Evolutionary conservation across 148 eudicot genomes (phyloP).

Genomic region (Vaccinium darrowii): DNA sequence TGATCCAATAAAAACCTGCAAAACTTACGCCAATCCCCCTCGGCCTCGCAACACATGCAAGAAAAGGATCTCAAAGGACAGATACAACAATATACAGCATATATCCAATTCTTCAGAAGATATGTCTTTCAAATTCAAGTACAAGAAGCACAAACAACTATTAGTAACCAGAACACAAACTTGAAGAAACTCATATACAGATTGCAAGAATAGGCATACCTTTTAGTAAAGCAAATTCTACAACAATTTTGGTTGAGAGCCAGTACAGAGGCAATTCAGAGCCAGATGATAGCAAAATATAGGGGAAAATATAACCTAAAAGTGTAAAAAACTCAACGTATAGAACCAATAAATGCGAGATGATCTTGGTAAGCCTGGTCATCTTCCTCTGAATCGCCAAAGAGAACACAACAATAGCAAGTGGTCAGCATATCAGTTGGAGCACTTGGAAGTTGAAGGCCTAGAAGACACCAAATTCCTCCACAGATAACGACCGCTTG

Average conservation of each 20-base stretch:
- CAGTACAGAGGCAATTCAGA: not conserved
- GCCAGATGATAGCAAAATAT: not conserved
- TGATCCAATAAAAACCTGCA: not conserved
- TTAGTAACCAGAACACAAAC: not conserved
- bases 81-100: not conserved
- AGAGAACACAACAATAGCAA: not conserved
- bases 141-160: slow-evolving; percentile 4
- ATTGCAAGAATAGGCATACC: not conserved
- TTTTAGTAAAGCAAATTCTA: not conserved
- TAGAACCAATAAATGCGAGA: not conserved
- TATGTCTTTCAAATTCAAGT: slow-evolving; percentile 7
- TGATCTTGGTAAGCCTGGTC: too few relatives aligned
- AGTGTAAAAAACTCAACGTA: not conserved
- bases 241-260: not conserved
- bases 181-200: not conserved
- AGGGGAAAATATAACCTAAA: not conserved
- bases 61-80: not conserved
- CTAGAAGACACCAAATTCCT: slow-evolving; percentile 42
- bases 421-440: not conserved
- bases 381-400: too few relatives aligned
- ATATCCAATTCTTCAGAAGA: not conserved
- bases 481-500: slow-evolving; percentile 71
- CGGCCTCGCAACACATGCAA: not conserved
- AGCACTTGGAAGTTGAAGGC: slow-evolving; percentile 14
- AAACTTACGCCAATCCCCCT: not conserved